Base-by-base conservation (phyloP, 371 early-diverging fungal species). In the Mortierella sp. region DNA sequence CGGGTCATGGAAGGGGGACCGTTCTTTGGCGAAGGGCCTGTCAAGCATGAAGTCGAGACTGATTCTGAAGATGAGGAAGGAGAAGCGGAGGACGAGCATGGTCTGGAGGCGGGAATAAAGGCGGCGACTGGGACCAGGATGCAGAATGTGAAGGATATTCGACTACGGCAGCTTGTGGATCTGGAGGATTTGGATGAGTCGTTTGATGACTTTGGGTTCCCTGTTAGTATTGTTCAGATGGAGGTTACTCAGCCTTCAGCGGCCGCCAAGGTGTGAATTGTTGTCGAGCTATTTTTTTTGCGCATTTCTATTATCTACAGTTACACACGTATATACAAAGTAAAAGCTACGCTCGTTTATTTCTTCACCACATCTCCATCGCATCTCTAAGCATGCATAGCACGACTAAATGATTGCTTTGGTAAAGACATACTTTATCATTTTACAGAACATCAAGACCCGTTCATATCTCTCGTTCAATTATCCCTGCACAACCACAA, bases 171-270 rank as follows among this genome's bases (percentile, higher is more conserved):
- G 5, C 11, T 55, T 19, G 24, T 21, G 58, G 70, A 70, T 7
- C 55, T n/a, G 9, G 72, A 72, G 16, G 74, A 63, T 3, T 19
- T 52, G 2, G 80, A 77, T 9, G 84, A 74, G 1, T 74, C 76
- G 21, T 84, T 81, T 58, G 84, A 84, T 71, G 84, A 84, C 63
- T 79, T 84, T 76, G 84, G 84, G 28, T 81, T 84, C 74, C 84
- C 84, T 5, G 79, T 84, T 16, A 31, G 63, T 31, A 7, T 63
- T 63, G 63, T 31, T 19, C 24, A 50, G 26, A 26, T 26, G 19
- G 72, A 60, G 52, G 63, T 10, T 21, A 24, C 16, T 50, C 50
- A 50, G 14, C 50, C 11, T 3, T 50, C 68, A 10, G 68, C 68
- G 2, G 58, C 13, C 3, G 13, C 58, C 58, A 63, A 19, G 63